phyloP scores from a whole-genome alignment of 306 rosid genomes.

The Prunus mira region DNA sequence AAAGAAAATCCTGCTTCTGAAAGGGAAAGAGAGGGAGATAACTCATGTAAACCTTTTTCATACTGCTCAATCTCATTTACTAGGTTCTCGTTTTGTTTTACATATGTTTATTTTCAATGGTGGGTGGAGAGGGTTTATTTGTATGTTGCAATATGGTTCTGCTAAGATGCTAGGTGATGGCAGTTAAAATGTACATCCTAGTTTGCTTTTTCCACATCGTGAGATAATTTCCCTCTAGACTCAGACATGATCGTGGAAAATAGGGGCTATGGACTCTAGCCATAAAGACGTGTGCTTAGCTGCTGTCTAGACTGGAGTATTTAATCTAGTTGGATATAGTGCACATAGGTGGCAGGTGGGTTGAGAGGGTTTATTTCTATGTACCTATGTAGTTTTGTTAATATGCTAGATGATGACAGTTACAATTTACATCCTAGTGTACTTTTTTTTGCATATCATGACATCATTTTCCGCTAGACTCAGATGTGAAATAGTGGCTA shows the following conservation, averaged over 20 bases:
- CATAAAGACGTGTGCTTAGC: not conserved
- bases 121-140: not conserved
- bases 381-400: not conserved
- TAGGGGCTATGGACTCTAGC: not conserved
- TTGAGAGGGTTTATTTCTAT: not conserved
- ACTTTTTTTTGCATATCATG: not conserved
- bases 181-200: not conserved
- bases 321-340: not conserved
- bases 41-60: constrained; percentile 39
- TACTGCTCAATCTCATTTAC: constrained; percentile 16
- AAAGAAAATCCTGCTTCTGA: constrained; percentile 53
- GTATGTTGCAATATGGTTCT: not conserved
- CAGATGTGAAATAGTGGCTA: not conserved
- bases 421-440: not conserved
- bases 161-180: not conserved
- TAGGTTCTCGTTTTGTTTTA: not conserved
- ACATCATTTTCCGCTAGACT: not conserved
- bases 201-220: not conserved
- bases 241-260: not conserved
- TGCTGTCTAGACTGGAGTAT: not conserved
- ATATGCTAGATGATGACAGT: not conserved
- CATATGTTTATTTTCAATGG: not conserved
- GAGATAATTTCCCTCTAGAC: not conserved
- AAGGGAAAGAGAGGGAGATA: constrained; percentile 54
- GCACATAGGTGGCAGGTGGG: not conserved